Evolutionary conservation across 768 basidiomycete species (phyloP).

Genomic region (Obba rivulosa): DNA sequence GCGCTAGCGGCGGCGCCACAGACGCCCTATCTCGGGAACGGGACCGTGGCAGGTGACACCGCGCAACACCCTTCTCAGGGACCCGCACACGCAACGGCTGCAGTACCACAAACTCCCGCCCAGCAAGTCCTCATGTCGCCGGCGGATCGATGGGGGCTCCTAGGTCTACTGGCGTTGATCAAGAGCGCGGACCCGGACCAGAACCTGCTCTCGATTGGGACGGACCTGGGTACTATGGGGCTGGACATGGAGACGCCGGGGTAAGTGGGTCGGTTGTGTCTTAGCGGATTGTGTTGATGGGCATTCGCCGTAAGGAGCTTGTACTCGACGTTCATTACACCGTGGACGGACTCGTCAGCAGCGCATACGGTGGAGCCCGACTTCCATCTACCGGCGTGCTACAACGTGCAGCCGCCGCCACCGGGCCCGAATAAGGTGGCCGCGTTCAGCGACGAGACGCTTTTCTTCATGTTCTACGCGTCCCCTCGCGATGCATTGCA

Average conservation of each 20-base stretch:
- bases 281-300: neutral
- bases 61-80: conserved; percentile 25
- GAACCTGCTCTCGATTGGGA: conserved; percentile 79
- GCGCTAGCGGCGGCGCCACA: conserved; percentile 22
- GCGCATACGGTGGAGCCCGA: conserved; percentile 87
- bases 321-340: conserved; percentile 92
- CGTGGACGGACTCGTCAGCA: conserved; percentile 89
- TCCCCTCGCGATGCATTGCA: conserved; percentile 88
- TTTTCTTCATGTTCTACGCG: conserved; percentile 98
- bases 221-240: conserved; percentile 88
- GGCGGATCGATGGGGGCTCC: conserved; percentile 91
- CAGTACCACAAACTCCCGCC: conserved; percentile 75
- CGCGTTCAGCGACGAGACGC: conserved; percentile 90
- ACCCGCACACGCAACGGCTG: conserved; percentile 39
- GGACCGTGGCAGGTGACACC: conserved; percentile 24
- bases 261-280: conserved; percentile 41
- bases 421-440: conserved; percentile 76
- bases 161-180: conserved; percentile 82
- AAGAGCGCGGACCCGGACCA: conserved; percentile 83
- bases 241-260: conserved; percentile 82
- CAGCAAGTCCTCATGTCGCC: conserved; percentile 91
- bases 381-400: conserved; percentile 86
- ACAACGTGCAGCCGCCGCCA: conserved; percentile 85
- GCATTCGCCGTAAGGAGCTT: conserved; percentile 49
- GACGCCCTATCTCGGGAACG: conserved; percentile 25